phyloP scores from a whole-genome alignment of 495 filamentous ascomycete species.

The Talaromyces nanjingensis region DNA sequence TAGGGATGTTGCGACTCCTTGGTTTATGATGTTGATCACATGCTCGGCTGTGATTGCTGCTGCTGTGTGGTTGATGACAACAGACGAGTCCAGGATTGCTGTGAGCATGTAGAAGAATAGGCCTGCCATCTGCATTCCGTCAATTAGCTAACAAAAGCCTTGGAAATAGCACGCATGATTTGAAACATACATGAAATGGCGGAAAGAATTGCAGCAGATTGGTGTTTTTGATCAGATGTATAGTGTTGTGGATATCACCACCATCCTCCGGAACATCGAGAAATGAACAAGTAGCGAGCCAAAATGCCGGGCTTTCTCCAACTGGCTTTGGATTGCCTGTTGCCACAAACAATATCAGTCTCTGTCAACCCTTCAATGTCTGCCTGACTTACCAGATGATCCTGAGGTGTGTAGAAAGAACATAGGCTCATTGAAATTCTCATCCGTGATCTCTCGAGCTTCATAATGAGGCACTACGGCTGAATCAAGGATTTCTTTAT shows the following conservation, averaged over 20 bases:
- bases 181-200: neutral
- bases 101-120: neutral
- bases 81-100: neutral
- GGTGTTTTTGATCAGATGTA: slow-evolving; percentile 88
- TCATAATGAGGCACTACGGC: slow-evolving; percentile 3
- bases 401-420: slow-evolving; percentile 4
- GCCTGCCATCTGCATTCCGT: neutral
- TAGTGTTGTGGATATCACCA: slow-evolving; percentile 86
- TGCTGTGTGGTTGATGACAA: neutral
- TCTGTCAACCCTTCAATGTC: neutral
- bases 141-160: neutral
- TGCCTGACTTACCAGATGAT: neutral
- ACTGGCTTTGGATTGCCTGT: slow-evolving; percentile 5
- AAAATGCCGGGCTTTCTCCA: neutral
- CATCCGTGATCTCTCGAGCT: slow-evolving; percentile 3
- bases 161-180: no score
- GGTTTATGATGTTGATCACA: slow-evolving; percentile 2
- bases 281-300: neutral
- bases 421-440: slow-evolving; percentile 1
- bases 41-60: slow-evolving; percentile 3
- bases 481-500: neutral
- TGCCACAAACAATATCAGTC: neutral
- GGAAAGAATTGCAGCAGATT: neutral
- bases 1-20: neutral
- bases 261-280: slow-evolving; percentile 94